Evolutionary conservation across 371 early-diverging fungal genomes (phyloP), one percentile per base, ranked within the genome.

Genomic region (Mortierella sp.): DNA sequence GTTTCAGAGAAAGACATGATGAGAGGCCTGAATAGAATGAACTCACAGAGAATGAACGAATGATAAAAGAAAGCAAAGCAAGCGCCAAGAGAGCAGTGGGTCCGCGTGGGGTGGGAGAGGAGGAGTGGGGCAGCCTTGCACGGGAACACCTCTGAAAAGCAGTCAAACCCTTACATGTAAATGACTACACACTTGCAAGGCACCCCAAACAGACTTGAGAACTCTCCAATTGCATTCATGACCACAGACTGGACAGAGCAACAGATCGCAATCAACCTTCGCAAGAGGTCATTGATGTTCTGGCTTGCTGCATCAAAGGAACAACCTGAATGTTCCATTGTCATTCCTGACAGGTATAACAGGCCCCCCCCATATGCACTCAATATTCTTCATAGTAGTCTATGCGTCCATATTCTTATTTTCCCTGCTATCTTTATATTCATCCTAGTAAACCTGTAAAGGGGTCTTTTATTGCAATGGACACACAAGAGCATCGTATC

Each of bases 401-500:
- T 19, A 8, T 7, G 33, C 10, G 7, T 33, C 13, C 11, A 36
- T 50, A 32, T 28, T 32, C 47, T 57, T 58, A 59, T 10, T 5
- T 6, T 4, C 3, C 36, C 36, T 36, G 1, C 36, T 22, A 50
- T 38, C 48, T 38, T 41, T 21, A 6, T 28, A 8, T 36, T 36
- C 28, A 9, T 28, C 55, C 16, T 28, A 40, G 84, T 50, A 82
- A 76, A 13, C 66, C 63, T 2, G 86, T 88, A 0, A 52, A 76
- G 62, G 90, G 87, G 1, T 70, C 72, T 4, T 69, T 88, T 9
- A 62, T 79, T 16, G 87, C 84, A 1, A 84, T 84, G 9, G 90
- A 90, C 38, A 74, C 85, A 45, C 86, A 87, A 69, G 86, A 86
- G 38, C 86, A 87, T 48, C 86, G 90, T 1, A 77, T 90, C 32